Conservation (phyloP, 2,329 filamentous ascomycete genomes). For the Aspergillus eucalypticola region DNA sequence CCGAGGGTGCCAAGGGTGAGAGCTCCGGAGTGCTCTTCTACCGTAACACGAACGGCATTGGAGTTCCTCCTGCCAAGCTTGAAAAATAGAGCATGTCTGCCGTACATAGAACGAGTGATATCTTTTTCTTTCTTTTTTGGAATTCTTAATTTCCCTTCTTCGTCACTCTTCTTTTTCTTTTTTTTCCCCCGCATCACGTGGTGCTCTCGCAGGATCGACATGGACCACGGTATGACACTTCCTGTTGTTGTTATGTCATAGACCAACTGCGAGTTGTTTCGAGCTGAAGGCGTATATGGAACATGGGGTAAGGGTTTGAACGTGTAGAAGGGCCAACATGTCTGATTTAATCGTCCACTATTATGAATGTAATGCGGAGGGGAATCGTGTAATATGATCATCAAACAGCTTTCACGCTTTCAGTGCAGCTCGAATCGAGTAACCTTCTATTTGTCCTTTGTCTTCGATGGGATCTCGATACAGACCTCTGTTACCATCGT, state of each 20-base stretch:
- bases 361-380: not conserved
- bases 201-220: constrained; percentile 30
- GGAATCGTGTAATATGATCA: no score
- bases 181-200: constrained; percentile 15
- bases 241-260: not conserved
- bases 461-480: no score
- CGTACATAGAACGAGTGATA: constrained; percentile 20
- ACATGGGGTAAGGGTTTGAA: not conserved
- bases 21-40: constrained; percentile 88
- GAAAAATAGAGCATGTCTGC: constrained; percentile 25
- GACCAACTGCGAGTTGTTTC: constrained; percentile 6
- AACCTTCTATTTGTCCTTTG: no score
- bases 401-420: no score
- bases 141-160: constrained; percentile 13
- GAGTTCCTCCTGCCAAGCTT: constrained; percentile 57
- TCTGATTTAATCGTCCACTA: not conserved
- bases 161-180: constrained; percentile 8
- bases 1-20: constrained; percentile 74
- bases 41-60: constrained; percentile 89
- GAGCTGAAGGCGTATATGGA: constrained; percentile 8
- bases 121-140: constrained; percentile 5
- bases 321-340: constrained; percentile 1
- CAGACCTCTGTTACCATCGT: no score
- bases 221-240: constrained; percentile 20
- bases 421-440: no score